A percentile compares a stretch with the other conserved stretches of the same genome.
phyloP scores from a whole-genome alignment of 2,329 filamentous ascomycete species.

The Zymoseptoria ardabiliae region DNA sequence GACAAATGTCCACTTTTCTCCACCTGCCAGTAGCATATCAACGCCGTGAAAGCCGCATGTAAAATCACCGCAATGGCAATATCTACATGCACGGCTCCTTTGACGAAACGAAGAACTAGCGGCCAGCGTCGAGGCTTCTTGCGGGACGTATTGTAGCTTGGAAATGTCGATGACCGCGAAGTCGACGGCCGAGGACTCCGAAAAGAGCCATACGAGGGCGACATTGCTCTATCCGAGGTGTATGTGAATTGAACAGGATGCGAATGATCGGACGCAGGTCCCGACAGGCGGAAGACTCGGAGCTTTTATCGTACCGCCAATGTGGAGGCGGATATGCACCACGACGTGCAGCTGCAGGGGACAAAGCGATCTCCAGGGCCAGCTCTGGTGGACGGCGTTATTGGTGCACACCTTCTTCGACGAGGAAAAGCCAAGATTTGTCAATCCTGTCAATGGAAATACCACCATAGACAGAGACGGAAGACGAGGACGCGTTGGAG shows the following conservation, averaged over 20 bases:
- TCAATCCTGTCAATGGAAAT: neutral
- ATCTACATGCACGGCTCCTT: conserved; percentile 54
- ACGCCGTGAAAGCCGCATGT: conserved; percentile 51
- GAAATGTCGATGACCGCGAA: conserved; percentile 32
- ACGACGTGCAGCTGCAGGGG: neutral
- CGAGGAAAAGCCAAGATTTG: neutral
- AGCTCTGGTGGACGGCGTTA: neutral
- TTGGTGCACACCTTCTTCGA: neutral
- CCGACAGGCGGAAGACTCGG: neutral
- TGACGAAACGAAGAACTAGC: conserved; percentile 56
- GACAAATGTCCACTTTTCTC: conserved; percentile 40
- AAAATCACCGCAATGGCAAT: conserved; percentile 51
- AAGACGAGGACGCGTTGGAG: neutral
- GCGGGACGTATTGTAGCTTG: conserved; percentile 38
- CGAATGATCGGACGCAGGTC: neutral
- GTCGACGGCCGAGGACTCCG: neutral
- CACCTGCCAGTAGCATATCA: conserved; percentile 51
- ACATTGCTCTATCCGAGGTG: neutral
- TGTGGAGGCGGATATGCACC: neutral
- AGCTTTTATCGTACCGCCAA: neutral
- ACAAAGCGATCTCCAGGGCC: neutral
- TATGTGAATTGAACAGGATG: neutral
- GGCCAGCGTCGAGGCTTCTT: conserved; percentile 51
- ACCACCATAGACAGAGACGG: neutral
- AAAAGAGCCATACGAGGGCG: neutral